Evolutionary conservation across 805 yeast species (phyloP).

Genomic region (Sugiyamaella floridensis): DNA sequence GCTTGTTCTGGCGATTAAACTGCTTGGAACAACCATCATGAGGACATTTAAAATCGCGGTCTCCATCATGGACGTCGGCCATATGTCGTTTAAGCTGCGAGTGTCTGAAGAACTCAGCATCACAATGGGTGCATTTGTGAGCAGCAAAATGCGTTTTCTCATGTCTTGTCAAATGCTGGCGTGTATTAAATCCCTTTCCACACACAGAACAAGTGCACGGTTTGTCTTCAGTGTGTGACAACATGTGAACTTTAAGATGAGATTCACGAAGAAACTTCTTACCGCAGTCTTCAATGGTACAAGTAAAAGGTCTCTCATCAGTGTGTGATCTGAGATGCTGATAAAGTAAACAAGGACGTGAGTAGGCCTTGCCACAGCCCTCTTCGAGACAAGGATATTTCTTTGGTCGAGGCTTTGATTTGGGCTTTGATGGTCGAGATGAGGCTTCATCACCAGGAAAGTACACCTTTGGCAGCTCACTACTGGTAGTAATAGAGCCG

Average conservation of each 20-base stretch:
- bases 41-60: slow-evolving; percentile 37
- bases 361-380: slow-evolving; percentile 69
- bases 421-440: not conserved
- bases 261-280: slow-evolving; percentile 65
- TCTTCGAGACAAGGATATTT: slow-evolving; percentile 54
- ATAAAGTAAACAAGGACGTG: slow-evolving; percentile 72
- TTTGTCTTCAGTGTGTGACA: slow-evolving; percentile 58
- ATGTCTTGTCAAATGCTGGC: slow-evolving; percentile 78
- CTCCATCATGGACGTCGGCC: slow-evolving; percentile 49
- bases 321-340: slow-evolving; percentile 78
- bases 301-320: slow-evolving; percentile 68
- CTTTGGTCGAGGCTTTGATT: slow-evolving; percentile 43
- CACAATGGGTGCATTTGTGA: slow-evolving; percentile 58
- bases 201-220: slow-evolving; percentile 72
- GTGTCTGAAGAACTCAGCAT: slow-evolving; percentile 62
- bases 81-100: slow-evolving; percentile 71
- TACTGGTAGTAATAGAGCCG: not conserved
- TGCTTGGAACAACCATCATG: slow-evolving; percentile 59
- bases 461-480: slow-evolving; percentile 10
- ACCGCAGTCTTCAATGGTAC: slow-evolving; percentile 48
- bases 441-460: slow-evolving; percentile 1
- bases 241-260: slow-evolving; percentile 69
- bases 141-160: slow-evolving; percentile 71
- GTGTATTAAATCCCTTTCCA: slow-evolving; percentile 72
- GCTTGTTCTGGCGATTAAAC: slow-evolving; percentile 57